phyloP scores from a whole-genome alignment of 208 protist genomes.

The Zelonia costaricensis region DNA sequence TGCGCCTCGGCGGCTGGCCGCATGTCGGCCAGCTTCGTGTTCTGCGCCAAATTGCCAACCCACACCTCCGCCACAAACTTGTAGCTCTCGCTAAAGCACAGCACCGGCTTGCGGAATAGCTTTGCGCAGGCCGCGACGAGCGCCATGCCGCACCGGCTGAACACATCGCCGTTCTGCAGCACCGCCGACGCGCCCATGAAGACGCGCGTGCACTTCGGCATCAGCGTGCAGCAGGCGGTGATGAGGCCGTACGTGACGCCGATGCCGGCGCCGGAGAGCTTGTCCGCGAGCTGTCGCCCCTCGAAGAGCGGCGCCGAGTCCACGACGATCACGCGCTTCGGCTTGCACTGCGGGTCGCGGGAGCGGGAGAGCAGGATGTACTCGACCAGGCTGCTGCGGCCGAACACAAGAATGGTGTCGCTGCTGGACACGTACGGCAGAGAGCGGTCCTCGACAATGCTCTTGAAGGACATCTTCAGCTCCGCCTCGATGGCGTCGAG shows the following conservation, averaged over 20 bases:
- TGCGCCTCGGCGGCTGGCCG: constrained; percentile 22
- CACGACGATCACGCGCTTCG: constrained; percentile 92
- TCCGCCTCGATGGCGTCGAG: constrained; percentile 57
- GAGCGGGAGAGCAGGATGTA: constrained; percentile 68
- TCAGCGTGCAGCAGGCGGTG: constrained; percentile 93
- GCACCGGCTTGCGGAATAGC: constrained; percentile 93
- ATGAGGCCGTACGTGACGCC: constrained; percentile 94
- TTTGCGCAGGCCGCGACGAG: constrained; percentile 94
- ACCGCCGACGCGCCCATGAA: constrained; percentile 95
- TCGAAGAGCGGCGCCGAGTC: constrained; percentile 95
- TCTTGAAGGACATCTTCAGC: constrained; percentile 66
- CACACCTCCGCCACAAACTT: constrained; percentile 97
- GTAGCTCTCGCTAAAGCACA: constrained; percentile 98
- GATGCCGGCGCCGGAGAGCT: constrained; percentile 82
- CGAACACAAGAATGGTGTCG: constrained; percentile 83
- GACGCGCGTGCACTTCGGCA: constrained; percentile 94
- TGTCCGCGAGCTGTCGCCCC: constrained; percentile 70
- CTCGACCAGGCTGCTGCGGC: constrained; percentile 77
- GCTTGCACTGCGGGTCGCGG: constrained; percentile 35
- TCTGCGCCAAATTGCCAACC: constrained; percentile 95
- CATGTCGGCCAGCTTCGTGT: constrained; percentile 87
- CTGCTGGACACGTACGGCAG: constrained; percentile 59
- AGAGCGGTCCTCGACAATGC: constrained; percentile 76
- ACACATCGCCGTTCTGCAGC: constrained; percentile 94
- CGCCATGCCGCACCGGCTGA: constrained; percentile 93